A percentile compares a stretch with the other conserved stretches of the same genome.
phyloP scores from a whole-genome alignment of 306 rosid genomes.

The Gillenia trifoliata region DNA sequence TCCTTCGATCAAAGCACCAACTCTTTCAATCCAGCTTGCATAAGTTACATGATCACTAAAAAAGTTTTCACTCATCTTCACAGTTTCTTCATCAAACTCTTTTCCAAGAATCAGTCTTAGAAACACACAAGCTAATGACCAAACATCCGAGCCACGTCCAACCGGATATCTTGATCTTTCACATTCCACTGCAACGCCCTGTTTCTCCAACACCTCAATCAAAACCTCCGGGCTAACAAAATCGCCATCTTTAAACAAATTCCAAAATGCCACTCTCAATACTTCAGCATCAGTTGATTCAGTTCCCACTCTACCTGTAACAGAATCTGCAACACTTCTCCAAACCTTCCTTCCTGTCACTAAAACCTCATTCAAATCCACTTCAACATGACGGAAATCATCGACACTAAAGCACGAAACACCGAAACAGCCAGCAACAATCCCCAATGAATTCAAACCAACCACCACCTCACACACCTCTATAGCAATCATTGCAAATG shows the following conservation, averaged over 20 bases:
- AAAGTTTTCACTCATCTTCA: constrained; percentile 28
- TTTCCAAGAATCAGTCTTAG: constrained; percentile 53
- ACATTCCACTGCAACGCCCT: constrained; percentile 28
- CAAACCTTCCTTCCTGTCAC: constrained; percentile 48
- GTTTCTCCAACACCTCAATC: constrained; percentile 44
- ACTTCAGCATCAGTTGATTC: constrained; percentile 9
- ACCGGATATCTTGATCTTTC: constrained; percentile 27
- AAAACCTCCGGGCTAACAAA: constrained; percentile 65
- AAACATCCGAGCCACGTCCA: constrained; percentile 63
- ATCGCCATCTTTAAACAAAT: constrained; percentile 29
- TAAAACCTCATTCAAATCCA: constrained; percentile 60
- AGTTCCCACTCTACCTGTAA: constrained; percentile 16
- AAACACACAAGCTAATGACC: constrained; percentile 68
- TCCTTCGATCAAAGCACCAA: constrained; percentile 46
- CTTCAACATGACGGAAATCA: constrained; percentile 49
- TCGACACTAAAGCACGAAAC: constrained; percentile 55
- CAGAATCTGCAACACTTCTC: constrained; percentile 23
- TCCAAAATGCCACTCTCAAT: constrained; percentile 26
- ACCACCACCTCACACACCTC: constrained; percentile 60
- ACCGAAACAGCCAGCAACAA: constrained; percentile 56
- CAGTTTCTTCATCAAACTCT: constrained; percentile 28
- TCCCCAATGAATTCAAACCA: constrained; percentile 52
- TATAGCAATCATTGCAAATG: constrained; percentile 44
- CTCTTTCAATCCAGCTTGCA: constrained; percentile 50
- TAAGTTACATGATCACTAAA: constrained; percentile 35